phyloP scores from a whole-genome alignment of 495 filamentous ascomycete species.

The Penicillium subrubescens region DNA sequence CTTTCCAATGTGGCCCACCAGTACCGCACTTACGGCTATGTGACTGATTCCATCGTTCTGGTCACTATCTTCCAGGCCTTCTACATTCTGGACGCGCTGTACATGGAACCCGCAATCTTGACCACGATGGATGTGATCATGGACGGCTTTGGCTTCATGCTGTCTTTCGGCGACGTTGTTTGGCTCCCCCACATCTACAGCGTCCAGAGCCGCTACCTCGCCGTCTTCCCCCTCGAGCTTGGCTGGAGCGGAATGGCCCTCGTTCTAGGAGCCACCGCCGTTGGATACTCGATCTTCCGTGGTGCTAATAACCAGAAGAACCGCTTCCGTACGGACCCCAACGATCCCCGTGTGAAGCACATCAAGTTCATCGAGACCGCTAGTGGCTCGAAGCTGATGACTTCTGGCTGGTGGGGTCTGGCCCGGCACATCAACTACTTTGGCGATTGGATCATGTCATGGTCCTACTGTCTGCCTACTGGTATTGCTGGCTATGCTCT shows the following conservation, averaged over 20 bases:
- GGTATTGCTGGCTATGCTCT: conserved; percentile 79
- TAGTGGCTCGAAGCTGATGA: conserved; percentile 76
- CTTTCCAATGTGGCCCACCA: conserved; percentile 85
- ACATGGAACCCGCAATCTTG: conserved; percentile 87
- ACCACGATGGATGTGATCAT: conserved; percentile 96
- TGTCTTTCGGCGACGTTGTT: conserved; percentile 90
- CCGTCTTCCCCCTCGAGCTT: conserved; percentile 77
- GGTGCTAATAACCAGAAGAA: conserved; percentile 93
- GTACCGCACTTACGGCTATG: conserved; percentile 76
- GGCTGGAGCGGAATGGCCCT: conserved; percentile 62
- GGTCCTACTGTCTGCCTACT: conserved; percentile 90
- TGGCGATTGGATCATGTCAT: conserved; percentile 95
- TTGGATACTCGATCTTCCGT: conserved; percentile 90
- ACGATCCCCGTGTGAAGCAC: conserved; percentile 76
- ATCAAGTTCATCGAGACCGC: conserved; percentile 88
- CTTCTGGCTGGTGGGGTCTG: conserved; percentile 92
- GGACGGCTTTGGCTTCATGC: conserved; percentile 96
- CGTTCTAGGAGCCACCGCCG: conserved; percentile 63
- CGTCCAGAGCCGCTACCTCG: conserved; percentile 84
- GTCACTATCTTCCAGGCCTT: conserved; percentile 76
- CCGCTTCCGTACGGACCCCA: conserved; percentile 83
- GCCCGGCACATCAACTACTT: conserved; percentile 96
- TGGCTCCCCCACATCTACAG: conserved; percentile 94
- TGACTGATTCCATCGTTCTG: conserved; percentile 87
- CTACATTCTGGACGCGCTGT: conserved; percentile 85